phyloP scores from a whole-genome alignment of 768 basidiomycete genomes.

The Psilocybe azurescens region DNA sequence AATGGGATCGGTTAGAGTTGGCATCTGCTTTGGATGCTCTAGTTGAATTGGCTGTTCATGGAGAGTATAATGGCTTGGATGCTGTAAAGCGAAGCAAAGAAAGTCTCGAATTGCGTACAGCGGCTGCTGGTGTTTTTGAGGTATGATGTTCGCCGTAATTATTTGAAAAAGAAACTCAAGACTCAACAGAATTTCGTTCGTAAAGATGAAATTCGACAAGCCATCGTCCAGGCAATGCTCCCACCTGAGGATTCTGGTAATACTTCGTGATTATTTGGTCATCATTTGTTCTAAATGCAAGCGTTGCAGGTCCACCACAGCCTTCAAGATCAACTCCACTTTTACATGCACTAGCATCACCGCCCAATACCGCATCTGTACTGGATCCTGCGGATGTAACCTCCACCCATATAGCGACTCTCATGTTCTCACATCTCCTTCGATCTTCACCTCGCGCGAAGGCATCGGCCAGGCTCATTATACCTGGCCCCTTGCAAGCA shows the following conservation, averaged over 20 bases:
- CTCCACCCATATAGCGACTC: constrained; percentile 73
- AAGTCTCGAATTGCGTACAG: constrained; percentile 74
- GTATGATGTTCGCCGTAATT: constrained; percentile 38
- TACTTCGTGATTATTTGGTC: not conserved
- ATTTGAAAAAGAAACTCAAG: not conserved
- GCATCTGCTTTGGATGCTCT: constrained; percentile 84
- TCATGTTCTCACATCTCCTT: constrained; percentile 83
- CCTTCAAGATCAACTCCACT: constrained; percentile 65
- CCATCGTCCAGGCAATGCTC: constrained; percentile 76
- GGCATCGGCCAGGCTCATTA: constrained; percentile 64
- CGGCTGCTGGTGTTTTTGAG: constrained; percentile 85
- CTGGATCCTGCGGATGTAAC: constrained; percentile 61
- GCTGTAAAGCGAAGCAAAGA: constrained; percentile 65
- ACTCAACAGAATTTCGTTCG: constrained; percentile 70
- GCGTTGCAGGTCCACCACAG: constrained; percentile 34
- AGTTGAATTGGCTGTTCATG: constrained; percentile 82
- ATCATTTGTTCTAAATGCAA: constrained; percentile 2
- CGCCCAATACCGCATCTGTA: constrained; percentile 57
- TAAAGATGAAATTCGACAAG: constrained; percentile 71
- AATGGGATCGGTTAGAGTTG: constrained; percentile 88
- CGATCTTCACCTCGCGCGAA: constrained; percentile 71
- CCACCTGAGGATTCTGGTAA: constrained; percentile 57
- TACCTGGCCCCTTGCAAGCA: constrained; percentile 49
- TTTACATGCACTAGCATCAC: constrained; percentile 66
- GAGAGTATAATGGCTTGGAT: constrained; percentile 81